Percentiles rank a stretch among this genome's conserved stretches.
These are phyloP conservation scores for Solanum acaule DNA, from an alignment of 257 asterid genomes.

Conservation along the genomic window DNA sequence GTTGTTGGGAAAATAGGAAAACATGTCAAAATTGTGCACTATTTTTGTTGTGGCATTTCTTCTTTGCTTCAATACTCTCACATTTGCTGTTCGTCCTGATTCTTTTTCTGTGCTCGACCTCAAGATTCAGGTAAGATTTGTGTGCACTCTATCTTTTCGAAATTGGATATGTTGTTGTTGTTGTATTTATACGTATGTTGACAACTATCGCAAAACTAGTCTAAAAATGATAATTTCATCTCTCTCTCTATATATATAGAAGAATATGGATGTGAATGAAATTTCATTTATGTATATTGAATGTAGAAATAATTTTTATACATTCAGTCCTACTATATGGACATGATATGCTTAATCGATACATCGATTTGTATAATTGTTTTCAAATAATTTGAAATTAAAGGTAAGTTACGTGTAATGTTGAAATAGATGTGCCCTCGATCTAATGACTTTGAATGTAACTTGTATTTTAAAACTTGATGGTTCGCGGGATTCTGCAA, in stretches of 20 bases:
- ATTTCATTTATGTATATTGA: no score
- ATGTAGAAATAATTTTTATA: no score
- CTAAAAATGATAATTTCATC: no score
- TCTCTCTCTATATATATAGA: no score
- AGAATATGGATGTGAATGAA: no score
- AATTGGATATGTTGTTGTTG: no score
- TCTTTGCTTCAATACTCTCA: neutral
- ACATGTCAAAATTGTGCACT: constrained; percentile 8
- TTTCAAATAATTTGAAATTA: neutral
- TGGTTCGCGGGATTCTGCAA: neutral
- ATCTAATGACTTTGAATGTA: neutral
- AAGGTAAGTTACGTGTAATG: neutral
- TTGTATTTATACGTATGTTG: no score
- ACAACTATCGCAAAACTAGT: no score
- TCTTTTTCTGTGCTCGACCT: neutral
- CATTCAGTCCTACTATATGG: no score
- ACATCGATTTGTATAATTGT: no score
- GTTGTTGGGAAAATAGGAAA: neutral
- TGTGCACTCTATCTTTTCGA: no score
- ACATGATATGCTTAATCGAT: no score
- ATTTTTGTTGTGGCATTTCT: constrained; percentile 8
- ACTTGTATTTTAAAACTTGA: neutral
- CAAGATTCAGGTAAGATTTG: constrained; percentile 1
- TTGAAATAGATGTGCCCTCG: neutral
- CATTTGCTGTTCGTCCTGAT: constrained; percentile 13